These are phyloP conservation scores for Viola odorata DNA, from an alignment of 345 rosid genomes.

Conservation along the genomic window DNA sequence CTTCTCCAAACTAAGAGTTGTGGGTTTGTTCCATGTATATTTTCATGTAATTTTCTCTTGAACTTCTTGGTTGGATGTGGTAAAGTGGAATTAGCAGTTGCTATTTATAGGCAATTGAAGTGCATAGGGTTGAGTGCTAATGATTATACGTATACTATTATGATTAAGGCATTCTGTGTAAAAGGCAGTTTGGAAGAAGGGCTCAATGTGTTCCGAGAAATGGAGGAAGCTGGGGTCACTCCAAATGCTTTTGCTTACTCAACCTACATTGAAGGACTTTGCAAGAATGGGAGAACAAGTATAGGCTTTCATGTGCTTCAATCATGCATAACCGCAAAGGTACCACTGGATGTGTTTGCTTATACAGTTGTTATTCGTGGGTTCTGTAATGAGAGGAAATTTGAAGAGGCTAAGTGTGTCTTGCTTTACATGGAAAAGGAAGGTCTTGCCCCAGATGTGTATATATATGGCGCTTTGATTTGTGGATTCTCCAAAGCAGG, in stretches of 20 bases:
- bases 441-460: constrained; percentile 40
- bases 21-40: constrained; percentile 34
- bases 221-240: constrained; percentile 39
- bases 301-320: constrained; percentile 37
- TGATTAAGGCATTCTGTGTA: constrained; percentile 58
- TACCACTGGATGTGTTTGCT: constrained; percentile 35
- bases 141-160: constrained; percentile 46
- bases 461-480: constrained; percentile 41
- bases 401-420: constrained; percentile 48
- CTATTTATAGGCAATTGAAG: constrained; percentile 44
- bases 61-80: constrained; percentile 41
- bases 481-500: constrained; percentile 37
- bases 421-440: constrained; percentile 40
- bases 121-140: constrained; percentile 41
- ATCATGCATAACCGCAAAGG: constrained; percentile 15
- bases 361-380: constrained; percentile 46
- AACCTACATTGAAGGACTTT: constrained; percentile 62
- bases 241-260: constrained; percentile 41
- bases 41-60: constrained; percentile 55
- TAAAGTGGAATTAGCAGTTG: constrained; percentile 36
- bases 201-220: constrained; percentile 27
- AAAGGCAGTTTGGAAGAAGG: constrained; percentile 51
- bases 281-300: constrained; percentile 36
- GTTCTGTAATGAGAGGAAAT: constrained; percentile 51
- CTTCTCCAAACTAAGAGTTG: constrained; percentile 28